These are phyloP conservation scores for Boletus sp. DNA, from an alignment of 768 basidiomycete genomes.

Conservation along the genomic window DNA sequence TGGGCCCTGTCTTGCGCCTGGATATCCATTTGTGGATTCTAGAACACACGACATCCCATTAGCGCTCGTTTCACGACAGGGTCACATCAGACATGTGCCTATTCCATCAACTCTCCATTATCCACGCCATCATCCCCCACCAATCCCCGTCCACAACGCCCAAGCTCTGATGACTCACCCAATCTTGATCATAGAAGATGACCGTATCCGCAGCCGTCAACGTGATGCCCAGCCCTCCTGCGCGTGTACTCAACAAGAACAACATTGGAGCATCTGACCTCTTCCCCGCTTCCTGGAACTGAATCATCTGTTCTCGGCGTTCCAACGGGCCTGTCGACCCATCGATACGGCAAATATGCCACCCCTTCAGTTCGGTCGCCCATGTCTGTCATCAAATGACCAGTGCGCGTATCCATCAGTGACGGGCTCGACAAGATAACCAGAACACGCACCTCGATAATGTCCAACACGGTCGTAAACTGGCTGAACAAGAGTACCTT, in stretches of 20 bases:
- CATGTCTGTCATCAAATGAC: conserved; percentile 43
- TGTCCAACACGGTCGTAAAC: conserved; percentile 94
- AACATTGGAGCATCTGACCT: conserved; percentile 61
- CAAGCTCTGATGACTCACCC: conserved; percentile 13
- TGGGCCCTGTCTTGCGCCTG: conserved; percentile 97
- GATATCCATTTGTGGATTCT: conserved; percentile 96
- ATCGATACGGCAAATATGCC: conserved; percentile 89
- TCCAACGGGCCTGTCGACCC: conserved; percentile 79
- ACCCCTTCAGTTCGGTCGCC: conserved; percentile 81
- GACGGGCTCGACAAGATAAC: not conserved
- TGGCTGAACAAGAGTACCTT: conserved; percentile 90
- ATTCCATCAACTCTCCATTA: too few species aligned
- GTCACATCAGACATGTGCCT: too few species aligned
- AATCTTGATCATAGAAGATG: conserved; percentile 24
- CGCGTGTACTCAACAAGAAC: conserved; percentile 90
- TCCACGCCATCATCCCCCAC: not conserved
- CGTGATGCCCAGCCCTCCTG: conserved; percentile 96
- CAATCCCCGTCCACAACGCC: not conserved
- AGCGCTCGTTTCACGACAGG: not conserved
- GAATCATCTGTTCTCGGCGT: conserved; percentile 80
- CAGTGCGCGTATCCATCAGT: not conserved
- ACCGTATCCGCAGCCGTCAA: conserved; percentile 64
- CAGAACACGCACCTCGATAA: conserved; percentile 71
- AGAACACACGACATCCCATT: not conserved
- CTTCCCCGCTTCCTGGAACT: conserved; percentile 75